These are phyloP conservation scores for Brassica juncea DNA, from an alignment of 345 rosid genomes.

Conservation along the genomic window DNA sequence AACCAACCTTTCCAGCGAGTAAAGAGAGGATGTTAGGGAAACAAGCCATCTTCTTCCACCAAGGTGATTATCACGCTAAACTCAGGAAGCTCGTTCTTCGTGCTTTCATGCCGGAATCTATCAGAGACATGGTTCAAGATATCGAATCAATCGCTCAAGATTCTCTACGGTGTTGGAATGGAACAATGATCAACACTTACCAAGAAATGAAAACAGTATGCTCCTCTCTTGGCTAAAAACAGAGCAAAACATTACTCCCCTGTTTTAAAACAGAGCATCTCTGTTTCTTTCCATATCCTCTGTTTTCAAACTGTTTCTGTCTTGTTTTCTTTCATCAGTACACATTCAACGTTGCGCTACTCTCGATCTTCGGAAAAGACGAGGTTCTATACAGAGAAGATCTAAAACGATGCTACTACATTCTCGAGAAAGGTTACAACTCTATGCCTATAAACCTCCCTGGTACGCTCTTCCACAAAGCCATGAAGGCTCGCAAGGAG, in stretches of 20 bases:
- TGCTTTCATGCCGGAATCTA: slow-evolving; percentile 70
- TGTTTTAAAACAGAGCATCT: slow-evolving; percentile 2
- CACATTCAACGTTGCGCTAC: slow-evolving; percentile 77
- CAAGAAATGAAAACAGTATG: slow-evolving; percentile 88
- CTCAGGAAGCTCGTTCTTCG: slow-evolving; percentile 81
- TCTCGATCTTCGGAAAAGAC: slow-evolving; percentile 79
- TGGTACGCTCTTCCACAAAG: slow-evolving; percentile 82
- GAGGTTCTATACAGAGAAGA: slow-evolving; percentile 68
- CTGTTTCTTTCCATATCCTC: not conserved
- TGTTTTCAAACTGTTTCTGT: slow-evolving; percentile 5
- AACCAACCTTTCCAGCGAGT: slow-evolving; percentile 87
- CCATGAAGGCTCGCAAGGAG: slow-evolving; percentile 89
- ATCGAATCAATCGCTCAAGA: slow-evolving; percentile 57
- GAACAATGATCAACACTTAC: slow-evolving; percentile 58
- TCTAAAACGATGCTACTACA: slow-evolving; percentile 79
- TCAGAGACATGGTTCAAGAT: slow-evolving; percentile 49
- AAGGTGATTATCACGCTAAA: slow-evolving; percentile 75
- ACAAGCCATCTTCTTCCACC: slow-evolving; percentile 84
- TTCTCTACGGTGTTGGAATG: slow-evolving; percentile 52
- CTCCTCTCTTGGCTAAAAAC: no score
- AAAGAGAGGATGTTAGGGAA: slow-evolving; percentile 88
- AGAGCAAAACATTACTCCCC: no score
- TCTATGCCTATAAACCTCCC: slow-evolving; percentile 96
- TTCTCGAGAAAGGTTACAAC: slow-evolving; percentile 92
- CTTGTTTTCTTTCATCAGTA: slow-evolving; percentile 48